These are phyloP conservation scores for Cyanidioschyzon merolae DNA, from an alignment of 23 red algal species.

Conservation along the genomic window DNA sequence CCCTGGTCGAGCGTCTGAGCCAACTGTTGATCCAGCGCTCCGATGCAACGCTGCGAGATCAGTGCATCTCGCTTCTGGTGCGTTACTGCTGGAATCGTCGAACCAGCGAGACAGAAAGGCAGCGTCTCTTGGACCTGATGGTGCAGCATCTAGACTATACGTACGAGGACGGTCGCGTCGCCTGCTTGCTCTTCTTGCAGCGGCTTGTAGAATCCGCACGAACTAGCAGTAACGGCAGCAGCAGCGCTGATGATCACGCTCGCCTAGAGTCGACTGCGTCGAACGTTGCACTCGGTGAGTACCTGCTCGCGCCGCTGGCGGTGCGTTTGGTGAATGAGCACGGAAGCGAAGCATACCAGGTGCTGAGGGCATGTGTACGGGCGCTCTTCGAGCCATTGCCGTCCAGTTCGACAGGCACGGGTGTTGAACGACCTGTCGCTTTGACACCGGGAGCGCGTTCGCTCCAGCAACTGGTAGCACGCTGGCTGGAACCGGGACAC, in stretches of 20 bases:
- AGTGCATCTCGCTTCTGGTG: not conserved
- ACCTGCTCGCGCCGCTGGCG: not conserved
- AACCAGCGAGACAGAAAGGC: not conserved
- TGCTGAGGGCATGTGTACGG: not conserved
- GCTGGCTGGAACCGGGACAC: not conserved
- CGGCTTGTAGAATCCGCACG: not conserved
- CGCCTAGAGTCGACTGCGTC: not conserved
- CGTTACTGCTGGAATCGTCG: not conserved
- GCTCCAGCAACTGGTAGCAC: not conserved
- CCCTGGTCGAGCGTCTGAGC: not conserved
- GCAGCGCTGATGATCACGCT: not conserved
- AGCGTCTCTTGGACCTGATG: slow-evolving; percentile 53
- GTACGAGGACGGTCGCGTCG: slow-evolving; percentile 32
- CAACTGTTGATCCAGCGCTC: not conserved
- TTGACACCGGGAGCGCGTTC: not conserved
- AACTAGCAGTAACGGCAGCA: not conserved
- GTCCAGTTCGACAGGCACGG: not conserved
- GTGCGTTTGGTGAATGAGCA: not conserved
- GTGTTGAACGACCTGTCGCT: not conserved
- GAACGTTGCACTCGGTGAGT: not conserved
- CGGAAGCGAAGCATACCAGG: not conserved
- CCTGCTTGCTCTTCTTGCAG: not conserved
- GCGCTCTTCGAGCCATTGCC: not conserved
- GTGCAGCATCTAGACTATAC: slow-evolving; percentile 56
- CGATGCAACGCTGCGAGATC: not conserved